These are phyloP conservation scores for Fusarium agapanthi DNA, from an alignment of 2,329 filamentous ascomycete species.

Conservation along the genomic window DNA sequence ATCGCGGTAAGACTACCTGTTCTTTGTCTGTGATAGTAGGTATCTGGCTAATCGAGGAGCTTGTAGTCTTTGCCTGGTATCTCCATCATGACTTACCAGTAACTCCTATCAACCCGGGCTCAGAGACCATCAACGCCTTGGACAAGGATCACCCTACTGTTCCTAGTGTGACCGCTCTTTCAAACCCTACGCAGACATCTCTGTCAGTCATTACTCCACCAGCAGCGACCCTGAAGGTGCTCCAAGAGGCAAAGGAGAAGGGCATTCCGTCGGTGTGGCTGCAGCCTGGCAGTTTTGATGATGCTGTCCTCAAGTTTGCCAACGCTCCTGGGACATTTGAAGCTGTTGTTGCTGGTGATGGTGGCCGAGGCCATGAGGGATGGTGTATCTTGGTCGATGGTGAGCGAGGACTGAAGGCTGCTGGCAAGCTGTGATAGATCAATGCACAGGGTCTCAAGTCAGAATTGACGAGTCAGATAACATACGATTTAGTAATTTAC, in stretches of 20 bases:
- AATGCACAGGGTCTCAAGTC: background rate
- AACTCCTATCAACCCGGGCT: conserved; percentile 83
- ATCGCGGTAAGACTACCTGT: conserved; percentile 70
- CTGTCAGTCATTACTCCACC: conserved; percentile 91
- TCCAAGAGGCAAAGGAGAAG: conserved; percentile 79
- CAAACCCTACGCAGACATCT: conserved; percentile 73
- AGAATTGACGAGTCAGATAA: background rate
- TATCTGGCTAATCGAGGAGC: background rate
- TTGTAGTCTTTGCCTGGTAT: conserved; percentile 89
- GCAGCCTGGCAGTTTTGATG: conserved; percentile 89
- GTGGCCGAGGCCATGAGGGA: conserved; percentile 73
- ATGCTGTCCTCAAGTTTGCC: conserved; percentile 76
- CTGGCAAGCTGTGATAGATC: conserved; percentile 58
- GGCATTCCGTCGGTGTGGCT: conserved; percentile 84
- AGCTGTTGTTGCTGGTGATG: conserved; percentile 73
- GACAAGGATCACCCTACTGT: conserved; percentile 69
- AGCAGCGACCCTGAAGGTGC: conserved; percentile 73
- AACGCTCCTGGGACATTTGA: conserved; percentile 68
- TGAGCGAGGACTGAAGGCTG: conserved; percentile 67
- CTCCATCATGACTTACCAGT: conserved; percentile 77
- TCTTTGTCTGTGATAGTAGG: background rate
- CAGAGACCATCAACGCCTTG: conserved; percentile 69
- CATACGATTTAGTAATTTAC: background rate
- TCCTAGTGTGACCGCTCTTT: conserved; percentile 70
- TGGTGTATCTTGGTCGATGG: conserved; percentile 92